Evolutionary conservation across 768 basidiomycete species (phyloP).

Genomic region (Tylopilus sp.): DNA sequence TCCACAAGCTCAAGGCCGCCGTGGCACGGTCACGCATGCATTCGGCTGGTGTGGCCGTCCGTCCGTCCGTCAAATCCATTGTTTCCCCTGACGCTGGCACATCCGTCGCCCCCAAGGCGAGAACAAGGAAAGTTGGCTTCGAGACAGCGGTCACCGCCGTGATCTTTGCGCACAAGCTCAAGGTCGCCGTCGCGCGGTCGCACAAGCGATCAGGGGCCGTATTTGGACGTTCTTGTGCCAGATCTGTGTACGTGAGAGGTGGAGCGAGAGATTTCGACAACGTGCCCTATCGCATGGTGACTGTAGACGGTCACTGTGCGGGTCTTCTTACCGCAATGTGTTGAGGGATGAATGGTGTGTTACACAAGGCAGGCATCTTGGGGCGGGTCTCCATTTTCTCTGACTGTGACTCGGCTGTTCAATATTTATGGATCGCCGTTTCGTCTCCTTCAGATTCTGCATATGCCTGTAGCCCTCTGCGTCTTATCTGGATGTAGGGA

Average conservation of each 20-base stretch:
- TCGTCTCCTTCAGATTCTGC: no score
- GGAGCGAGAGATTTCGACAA: neutral
- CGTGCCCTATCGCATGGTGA: neutral
- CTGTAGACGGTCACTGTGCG: neutral
- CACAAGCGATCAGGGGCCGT: neutral
- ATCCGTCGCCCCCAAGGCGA: neutral
- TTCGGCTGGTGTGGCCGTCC: neutral
- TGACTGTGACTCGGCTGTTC: neutral
- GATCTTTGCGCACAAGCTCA: constrained; percentile 22
- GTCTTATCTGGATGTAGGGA: neutral
- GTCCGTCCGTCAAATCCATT: constrained; percentile 4
- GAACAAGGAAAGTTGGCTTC: constrained; percentile 17
- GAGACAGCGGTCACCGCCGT: constrained; percentile 22
- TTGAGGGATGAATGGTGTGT: neutral
- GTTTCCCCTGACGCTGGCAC: neutral
- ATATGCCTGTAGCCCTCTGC: no score
- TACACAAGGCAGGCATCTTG: neutral
- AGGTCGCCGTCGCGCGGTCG: constrained; percentile 15
- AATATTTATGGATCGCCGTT: no score
- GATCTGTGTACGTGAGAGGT: constrained; percentile 1
- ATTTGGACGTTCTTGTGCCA: constrained; percentile 5
- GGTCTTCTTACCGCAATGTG: neutral
- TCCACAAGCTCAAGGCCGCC: constrained; percentile 20
- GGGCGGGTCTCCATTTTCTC: neutral
- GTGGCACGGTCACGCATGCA: constrained; percentile 9